A percentile compares a stretch with the other conserved stretches of the same genome.
These are phyloP conservation scores for Exophiala bonariae DNA, from an alignment of 2,329 filamentous ascomycete species.

Conservation along the genomic window DNA sequence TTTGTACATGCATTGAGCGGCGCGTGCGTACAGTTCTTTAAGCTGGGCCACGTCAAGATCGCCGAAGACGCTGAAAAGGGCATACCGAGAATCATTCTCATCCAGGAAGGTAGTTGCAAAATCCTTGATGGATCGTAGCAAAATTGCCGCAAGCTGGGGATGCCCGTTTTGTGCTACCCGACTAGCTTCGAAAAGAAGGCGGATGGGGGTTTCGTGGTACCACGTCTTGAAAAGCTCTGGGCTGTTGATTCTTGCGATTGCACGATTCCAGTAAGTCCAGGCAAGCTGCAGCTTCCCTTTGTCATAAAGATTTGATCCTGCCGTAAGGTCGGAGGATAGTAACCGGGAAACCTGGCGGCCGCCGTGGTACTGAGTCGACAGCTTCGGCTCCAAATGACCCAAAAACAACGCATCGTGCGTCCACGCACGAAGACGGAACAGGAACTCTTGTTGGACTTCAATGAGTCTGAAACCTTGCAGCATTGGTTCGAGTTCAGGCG, in stretches of 20 bases:
- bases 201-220: conserved; percentile 24
- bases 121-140: conserved; percentile 10
- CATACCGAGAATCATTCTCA: conserved; percentile 13
- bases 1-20: conserved; percentile 17
- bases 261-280: too few species aligned
- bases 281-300: too few species aligned
- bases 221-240: conserved; percentile 24
- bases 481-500: too few species aligned
- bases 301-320: too few species aligned
- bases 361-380: conserved; percentile 16
- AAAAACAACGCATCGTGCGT: too few species aligned
- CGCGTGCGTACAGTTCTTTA: conserved; percentile 13
- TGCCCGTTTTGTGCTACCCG: conserved; percentile 20
- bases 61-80: conserved; percentile 19
- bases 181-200: conserved; percentile 21
- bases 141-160: conserved; percentile 5
- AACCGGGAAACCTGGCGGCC: too few species aligned
- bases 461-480: too few species aligned
- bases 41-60: conserved; percentile 16
- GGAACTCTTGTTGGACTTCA: too few species aligned
- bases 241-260: too few species aligned
- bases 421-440: too few species aligned
- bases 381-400: too few species aligned
- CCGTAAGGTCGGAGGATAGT: too few species aligned
- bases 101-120: conserved; percentile 19